These are phyloP conservation scores for Dendrocalamus sinicus DNA, from an alignment of 176 grass and related monocot species.

Conservation along the genomic window DNA sequence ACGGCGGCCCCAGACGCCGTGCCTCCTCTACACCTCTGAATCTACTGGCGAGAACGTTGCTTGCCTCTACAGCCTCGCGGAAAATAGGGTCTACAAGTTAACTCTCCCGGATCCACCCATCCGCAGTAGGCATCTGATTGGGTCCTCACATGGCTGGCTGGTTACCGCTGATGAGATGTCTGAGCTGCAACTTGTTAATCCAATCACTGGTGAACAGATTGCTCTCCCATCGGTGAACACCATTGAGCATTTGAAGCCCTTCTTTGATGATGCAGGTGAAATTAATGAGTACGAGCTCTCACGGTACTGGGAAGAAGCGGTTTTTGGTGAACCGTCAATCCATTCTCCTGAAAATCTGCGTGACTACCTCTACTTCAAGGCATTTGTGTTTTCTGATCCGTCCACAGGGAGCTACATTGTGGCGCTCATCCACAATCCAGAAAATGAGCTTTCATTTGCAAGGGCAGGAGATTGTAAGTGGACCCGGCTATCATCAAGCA, in stretches of 20 bases:
- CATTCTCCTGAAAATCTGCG: neutral
- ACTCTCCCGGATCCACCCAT: neutral
- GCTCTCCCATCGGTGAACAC: conserved; percentile 5
- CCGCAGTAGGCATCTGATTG: neutral
- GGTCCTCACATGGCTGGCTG: neutral
- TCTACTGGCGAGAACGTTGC: no score
- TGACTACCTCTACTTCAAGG: neutral
- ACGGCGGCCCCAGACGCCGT: no score
- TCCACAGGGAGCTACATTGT: neutral
- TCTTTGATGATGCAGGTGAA: neutral
- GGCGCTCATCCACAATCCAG: neutral
- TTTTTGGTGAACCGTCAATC: no score
- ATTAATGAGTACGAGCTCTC: neutral
- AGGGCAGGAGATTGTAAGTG: neutral
- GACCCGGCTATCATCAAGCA: no score
- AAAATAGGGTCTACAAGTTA: no score
- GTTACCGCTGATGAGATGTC: neutral
- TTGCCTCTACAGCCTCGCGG: no score
- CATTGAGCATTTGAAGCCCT: neutral
- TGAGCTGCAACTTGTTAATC: neutral
- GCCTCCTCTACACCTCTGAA: no score
- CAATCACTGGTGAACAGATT: neutral
- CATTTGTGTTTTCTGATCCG: neutral
- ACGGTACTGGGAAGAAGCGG: neutral
- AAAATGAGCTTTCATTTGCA: neutral